Base-by-base conservation (phyloP, 2,329 filamentous ascomycete genomes). In the Pestalotiopsis sp. region DNA sequence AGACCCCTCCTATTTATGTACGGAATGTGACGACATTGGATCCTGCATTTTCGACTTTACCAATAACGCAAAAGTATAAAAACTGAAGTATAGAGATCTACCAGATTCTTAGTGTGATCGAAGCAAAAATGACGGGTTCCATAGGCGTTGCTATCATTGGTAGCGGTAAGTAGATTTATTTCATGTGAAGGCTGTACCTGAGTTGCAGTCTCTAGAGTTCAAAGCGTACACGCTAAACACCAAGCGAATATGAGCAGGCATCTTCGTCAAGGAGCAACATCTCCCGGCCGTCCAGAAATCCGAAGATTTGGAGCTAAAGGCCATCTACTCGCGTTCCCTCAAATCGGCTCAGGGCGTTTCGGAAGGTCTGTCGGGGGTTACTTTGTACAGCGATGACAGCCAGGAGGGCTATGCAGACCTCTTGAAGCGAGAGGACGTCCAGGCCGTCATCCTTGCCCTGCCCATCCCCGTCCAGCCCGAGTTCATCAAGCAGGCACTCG, bases 391-490 rank as follows among this genome's bases (percentile, higher is more conserved):
- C 5, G 58, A 72, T 2, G 77, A 79, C 61, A 73, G 75, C 41
- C 75, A 73, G 27, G 63, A 67, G 68, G 77, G 72, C 2, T 82
- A 82, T 39, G 81, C 83, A 6, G 83, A 83, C 20, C 74, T 87
- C 25, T 74, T 87, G 31, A 79, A 80, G 67, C 79, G 85, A 52
- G 70, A 79, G 1, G 85, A 87, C 72, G 80, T 86, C 60, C 71
- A 75, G 17, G 84, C 78, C 20, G 79, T 86, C 1, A 80, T 86
- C 57, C 64, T 79, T 14, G 76, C 76, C 69, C 68, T 93, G 49
- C 90, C 91, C 41, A 93, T 93, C 75, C 75, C 83, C 62, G 80
- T 80, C 49, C 90, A 92, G 76, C 88, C 90, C 2, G 79, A 79
- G 13, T 86, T 86, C 73, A 87, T 92, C 74, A 82, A 86, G 70